phyloP scores from a whole-genome alignment of 1,139 yeast genomes.

The Blastobotrys arbuscula region DNA sequence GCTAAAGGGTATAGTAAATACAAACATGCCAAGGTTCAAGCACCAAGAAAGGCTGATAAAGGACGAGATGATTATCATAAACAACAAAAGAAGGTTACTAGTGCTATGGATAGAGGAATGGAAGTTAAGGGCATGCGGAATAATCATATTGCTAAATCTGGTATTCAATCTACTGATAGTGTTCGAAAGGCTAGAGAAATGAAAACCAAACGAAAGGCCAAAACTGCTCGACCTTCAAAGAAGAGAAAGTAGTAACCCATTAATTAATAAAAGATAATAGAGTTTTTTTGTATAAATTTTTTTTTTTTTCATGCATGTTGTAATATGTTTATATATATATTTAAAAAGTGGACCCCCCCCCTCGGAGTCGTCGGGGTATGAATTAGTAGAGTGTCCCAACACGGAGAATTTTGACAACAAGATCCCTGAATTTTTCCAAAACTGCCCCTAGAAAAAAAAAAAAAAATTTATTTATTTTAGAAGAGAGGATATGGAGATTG shows the following conservation, averaged over 20 bases:
- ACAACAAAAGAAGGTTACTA: constrained; percentile 78
- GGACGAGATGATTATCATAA: constrained; percentile 78
- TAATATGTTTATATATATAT: not conserved
- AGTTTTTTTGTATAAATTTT: not conserved
- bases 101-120: constrained; percentile 73
- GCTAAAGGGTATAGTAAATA: constrained; percentile 36
- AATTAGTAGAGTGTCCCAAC: not conserved
- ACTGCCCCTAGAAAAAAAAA: no score
- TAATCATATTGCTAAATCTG: constrained; percentile 36
- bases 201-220: constrained; percentile 69
- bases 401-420: not conserved
- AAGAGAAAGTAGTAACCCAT: constrained; percentile 33
- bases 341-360: no score
- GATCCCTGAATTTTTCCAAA: not conserved
- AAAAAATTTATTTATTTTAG: no score
- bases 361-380: not conserved
- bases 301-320: not conserved
- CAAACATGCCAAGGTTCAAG: constrained; percentile 67
- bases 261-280: no score
- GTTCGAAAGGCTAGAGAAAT: constrained; percentile 70
- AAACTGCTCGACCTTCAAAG: constrained; percentile 79
- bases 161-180: constrained; percentile 63
- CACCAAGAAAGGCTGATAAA: constrained; percentile 75
- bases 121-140: constrained; percentile 55
- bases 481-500: not conserved